Evolutionary conservation across 306 rosid genomes (phyloP).

Genomic region (Chamaecrista fasciculata): DNA sequence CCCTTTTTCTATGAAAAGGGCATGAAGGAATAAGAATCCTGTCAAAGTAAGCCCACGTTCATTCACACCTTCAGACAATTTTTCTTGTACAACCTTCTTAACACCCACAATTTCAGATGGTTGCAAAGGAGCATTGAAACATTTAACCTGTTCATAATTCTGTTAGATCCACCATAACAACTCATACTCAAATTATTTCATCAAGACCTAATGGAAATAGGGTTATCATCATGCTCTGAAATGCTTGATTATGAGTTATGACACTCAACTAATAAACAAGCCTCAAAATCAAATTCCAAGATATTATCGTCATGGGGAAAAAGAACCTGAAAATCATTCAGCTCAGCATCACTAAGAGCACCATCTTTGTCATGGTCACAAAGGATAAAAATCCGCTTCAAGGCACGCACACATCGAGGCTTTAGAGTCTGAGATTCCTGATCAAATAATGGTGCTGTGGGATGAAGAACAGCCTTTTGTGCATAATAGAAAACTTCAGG

Average conservation of each 20-base stretch:
- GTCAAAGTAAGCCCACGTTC: conserved; percentile 96
- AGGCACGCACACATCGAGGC: conserved; percentile 88
- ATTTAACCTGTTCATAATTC: conserved; percentile 70
- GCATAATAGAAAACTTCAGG: conserved; percentile 97
- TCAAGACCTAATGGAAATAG: conserved; percentile 20
- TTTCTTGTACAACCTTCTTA: conserved; percentile 90
- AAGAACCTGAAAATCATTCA: conserved; percentile 46
- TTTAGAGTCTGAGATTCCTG: conserved; percentile 91
- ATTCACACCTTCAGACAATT: conserved; percentile 93
- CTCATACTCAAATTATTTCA: neutral
- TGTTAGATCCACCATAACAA: conserved; percentile 26
- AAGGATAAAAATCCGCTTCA: conserved; percentile 87
- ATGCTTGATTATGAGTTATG: conserved; percentile 11
- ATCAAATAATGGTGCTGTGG: conserved; percentile 92
- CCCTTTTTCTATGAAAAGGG: conserved; percentile 91
- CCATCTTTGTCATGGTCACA: conserved; percentile 95
- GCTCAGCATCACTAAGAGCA: conserved; percentile 55
- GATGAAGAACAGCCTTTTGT: conserved; percentile 97
- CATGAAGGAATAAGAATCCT: conserved; percentile 95
- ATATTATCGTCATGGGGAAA: neutral
- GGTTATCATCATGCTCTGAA: neutral
- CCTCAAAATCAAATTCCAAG: conserved; percentile 17
- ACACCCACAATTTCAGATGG: conserved; percentile 92
- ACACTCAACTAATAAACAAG: neutral
- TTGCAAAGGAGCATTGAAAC: conserved; percentile 97